Evolutionary conservation across 345 rosid species (phyloP), one percentile per base, ranked within the genome.

Genomic region (Eucalyptus pumila): DNA sequence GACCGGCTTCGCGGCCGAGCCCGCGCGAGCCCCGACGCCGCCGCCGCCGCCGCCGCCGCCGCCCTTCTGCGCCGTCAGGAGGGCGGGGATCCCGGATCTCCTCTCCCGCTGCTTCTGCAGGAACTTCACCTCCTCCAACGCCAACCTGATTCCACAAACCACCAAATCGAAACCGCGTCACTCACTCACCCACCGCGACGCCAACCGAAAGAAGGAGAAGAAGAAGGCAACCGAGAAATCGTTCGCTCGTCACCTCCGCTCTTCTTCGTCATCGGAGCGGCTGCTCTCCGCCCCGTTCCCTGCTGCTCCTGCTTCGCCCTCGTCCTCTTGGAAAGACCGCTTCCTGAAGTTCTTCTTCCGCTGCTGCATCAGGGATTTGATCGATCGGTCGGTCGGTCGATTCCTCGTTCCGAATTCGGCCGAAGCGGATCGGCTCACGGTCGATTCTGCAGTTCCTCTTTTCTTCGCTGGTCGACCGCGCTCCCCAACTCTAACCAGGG

Each of bases 41-140:
- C 92, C 94, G 10, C 23, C 56, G 56, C 56, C 52, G 7, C 52
- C 21, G 21, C 54, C 65, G 87, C 14, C 91, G 17, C 65, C 87
- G 58, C 92, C 94, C 32, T 87, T 89, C 88, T 93, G 96, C 67
- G 91, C 86, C 80, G 94, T 87, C 2, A 89, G 89, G 48, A 96
- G 87, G 60, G 98, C 99, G 12, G 98, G 93, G 88, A 98, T 93
- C 40, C 99, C 98, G 24, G 91, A 92, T 89, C 92, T 98, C 87
- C 98, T 95, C 94, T 97, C 98, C 91, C 99, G 93, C 93, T 95
- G 98, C 90, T 94, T 98, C 95, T 97, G 98, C 89, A 98, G 93
- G 91, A 98, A 98, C 89, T 95, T 98, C 92, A 97, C 97, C 93
- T 98, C 99, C 92, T 98, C 99, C 88, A 98, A 92, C 26, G 93